These are phyloP conservation scores for Aspergillus funiculosus DNA, from an alignment of 495 filamentous ascomycete species.

Conservation along the genomic window DNA sequence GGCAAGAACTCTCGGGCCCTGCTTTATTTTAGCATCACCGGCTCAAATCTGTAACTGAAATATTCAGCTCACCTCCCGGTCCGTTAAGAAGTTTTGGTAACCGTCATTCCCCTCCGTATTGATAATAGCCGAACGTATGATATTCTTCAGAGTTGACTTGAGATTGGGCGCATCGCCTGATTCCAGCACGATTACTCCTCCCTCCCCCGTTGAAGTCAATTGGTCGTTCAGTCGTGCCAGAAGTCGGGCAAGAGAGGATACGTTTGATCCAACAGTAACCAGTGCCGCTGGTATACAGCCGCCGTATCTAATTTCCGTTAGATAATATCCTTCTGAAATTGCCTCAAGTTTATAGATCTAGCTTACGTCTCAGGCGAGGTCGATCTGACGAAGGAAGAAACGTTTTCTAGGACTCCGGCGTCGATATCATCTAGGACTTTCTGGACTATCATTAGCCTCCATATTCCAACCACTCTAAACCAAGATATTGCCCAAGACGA, in stretches of 20 bases:
- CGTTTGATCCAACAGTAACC: slow-evolving; percentile 80
- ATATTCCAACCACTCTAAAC: not conserved
- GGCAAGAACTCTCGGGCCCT: slow-evolving; percentile 70
- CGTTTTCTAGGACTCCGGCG: slow-evolving; percentile 57
- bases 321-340: not conserved
- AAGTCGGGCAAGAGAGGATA: slow-evolving; percentile 67
- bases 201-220: slow-evolving; percentile 40
- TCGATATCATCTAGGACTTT: slow-evolving; percentile 38
- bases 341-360: not conserved
- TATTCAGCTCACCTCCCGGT: slow-evolving; percentile 45
- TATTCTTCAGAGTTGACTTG: slow-evolving; percentile 73
- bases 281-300: slow-evolving; percentile 69
- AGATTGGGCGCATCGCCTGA: slow-evolving; percentile 77
- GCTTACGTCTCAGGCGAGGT: slow-evolving; percentile 43
- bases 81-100: slow-evolving; percentile 41
- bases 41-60: not conserved
- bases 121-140: slow-evolving; percentile 67
- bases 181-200: slow-evolving; percentile 61
- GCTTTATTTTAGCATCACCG: slow-evolving; percentile 1
- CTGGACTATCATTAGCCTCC: slow-evolving; percentile 18
- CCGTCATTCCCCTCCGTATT: slow-evolving; percentile 46
- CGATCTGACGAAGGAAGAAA: slow-evolving; percentile 58
- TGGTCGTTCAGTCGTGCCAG: slow-evolving; percentile 59
- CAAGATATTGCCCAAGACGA: slow-evolving; percentile 13
- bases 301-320: slow-evolving; percentile 31